phyloP scores from a whole-genome alignment of 257 asterid species.

The Striga asiatica region DNA sequence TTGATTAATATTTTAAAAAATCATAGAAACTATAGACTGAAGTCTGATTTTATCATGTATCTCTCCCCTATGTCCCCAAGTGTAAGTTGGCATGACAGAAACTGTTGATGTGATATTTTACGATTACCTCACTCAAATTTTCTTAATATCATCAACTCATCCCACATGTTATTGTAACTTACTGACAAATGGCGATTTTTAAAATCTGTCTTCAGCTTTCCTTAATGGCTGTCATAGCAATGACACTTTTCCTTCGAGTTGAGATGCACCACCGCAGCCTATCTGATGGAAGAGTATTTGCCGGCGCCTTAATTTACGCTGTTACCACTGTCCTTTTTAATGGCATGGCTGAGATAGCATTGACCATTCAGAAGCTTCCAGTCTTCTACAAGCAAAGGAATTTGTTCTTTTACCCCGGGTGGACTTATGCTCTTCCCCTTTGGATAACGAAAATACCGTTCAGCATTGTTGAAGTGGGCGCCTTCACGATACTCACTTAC shows the following conservation, averaged over 20 bases:
- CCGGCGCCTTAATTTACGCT: constrained; percentile 26
- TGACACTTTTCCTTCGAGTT: constrained; percentile 30
- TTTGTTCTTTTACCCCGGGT: constrained; percentile 33
- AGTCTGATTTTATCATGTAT: too few relatives aligned
- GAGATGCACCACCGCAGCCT: constrained; percentile 23
- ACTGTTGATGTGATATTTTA: too few relatives aligned
- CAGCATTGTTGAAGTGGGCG: constrained; percentile 23
- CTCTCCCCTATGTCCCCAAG: too few relatives aligned
- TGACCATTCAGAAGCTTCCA: constrained; percentile 35
- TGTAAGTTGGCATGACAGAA: too few relatives aligned
- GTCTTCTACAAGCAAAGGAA: constrained; percentile 45
- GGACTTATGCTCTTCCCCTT: constrained; percentile 35
- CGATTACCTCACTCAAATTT: too few relatives aligned
- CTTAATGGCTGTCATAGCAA: constrained; percentile 19
- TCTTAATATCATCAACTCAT: too few relatives aligned
- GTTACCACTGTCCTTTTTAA: constrained; percentile 23
- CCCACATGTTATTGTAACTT: too few relatives aligned
- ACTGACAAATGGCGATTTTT: background rate
- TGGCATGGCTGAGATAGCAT: constrained; percentile 33
- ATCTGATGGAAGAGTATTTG: constrained; percentile 25
- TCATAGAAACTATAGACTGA: too few relatives aligned
- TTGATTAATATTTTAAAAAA: too few relatives aligned
- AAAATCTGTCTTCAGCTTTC: background rate
- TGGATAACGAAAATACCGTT: constrained; percentile 31
- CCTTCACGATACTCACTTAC: constrained; percentile 28